Percentiles rank a stretch among this genome's conserved stretches.
Conservation (phyloP, 768 basidiomycete species). For the Austroboletus eburneus region DNA sequence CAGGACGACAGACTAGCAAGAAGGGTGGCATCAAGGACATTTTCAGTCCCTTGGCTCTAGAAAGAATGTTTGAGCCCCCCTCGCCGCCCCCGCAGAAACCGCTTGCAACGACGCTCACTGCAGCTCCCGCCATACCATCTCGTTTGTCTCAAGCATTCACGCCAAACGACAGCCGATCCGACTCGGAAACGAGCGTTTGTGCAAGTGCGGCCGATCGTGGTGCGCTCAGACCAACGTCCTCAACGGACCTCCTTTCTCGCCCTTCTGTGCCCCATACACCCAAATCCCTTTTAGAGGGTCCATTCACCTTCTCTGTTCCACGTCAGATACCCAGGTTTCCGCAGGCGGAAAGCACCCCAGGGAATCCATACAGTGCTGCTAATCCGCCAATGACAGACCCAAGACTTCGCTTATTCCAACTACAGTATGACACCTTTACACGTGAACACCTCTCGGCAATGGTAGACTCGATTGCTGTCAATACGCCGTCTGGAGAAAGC, state of each 20-base stretch:
- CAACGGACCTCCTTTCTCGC: conserved; percentile 6
- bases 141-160: conserved; percentile 36
- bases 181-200: conserved; percentile 17
- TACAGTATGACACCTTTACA: conserved; percentile 95
- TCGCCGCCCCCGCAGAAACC: conserved; percentile 55
- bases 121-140: conserved; percentile 32
- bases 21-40: conserved; percentile 70
- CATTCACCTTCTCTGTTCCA: conserved; percentile 76
- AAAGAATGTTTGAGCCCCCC: conserved; percentile 92
- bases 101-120: conserved; percentile 18
- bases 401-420: conserved; percentile 82
- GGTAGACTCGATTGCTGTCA: conserved; percentile 90
- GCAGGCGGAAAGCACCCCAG: conserved; percentile 63
- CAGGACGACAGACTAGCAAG: conserved; percentile 49
- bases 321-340: conserved; percentile 37
- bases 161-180: conserved; percentile 27
- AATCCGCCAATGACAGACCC: conserved; percentile 56
- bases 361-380: conserved; percentile 13
- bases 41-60: conserved; percentile 83
- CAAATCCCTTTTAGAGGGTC: conserved; percentile 48
- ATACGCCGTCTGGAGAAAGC: conserved; percentile 58
- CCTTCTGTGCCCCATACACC: conserved; percentile 34
- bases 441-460: conserved; percentile 90
- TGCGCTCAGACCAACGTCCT: conserved; percentile 4
- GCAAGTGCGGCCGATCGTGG: conserved; percentile 10